Conservation (phyloP, 805 yeast species). For the Jamesozyma spencerorum region DNA sequence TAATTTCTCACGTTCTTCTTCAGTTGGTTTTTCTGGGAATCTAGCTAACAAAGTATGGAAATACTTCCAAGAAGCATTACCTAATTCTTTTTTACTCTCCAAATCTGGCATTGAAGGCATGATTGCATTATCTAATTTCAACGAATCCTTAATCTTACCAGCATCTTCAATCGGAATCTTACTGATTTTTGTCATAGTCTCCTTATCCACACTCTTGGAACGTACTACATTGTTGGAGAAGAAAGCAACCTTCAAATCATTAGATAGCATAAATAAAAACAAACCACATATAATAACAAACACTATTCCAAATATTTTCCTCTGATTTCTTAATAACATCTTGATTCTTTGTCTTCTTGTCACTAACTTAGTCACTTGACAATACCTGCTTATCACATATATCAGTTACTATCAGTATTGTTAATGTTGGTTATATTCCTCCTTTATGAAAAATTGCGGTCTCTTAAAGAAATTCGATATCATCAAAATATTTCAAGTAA, state of each 20-base stretch:
- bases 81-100: constrained; percentile 58
- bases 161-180: background rate
- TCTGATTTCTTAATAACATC: constrained; percentile 28
- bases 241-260: constrained; percentile 3
- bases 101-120: constrained; percentile 95
- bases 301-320: constrained; percentile 10
- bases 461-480: background rate
- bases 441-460: no score
- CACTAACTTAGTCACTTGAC: no score
- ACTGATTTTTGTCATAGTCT: background rate
- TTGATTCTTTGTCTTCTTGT: no score
- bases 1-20: constrained; percentile 54
- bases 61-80: constrained; percentile 85
- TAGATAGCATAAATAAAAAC: background rate
- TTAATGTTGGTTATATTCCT: no score
- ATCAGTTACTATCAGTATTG: no score
- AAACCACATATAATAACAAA: constrained; percentile 3
- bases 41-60: constrained; percentile 88
- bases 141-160: constrained; percentile 2
- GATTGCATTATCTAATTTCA: constrained; percentile 34
- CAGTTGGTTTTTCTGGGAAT: constrained; percentile 75
- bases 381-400: no score
- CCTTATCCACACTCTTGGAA: constrained; percentile 1
- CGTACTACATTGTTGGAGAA: constrained; percentile 3
- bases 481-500: background rate